Conservation (phyloP, 2,329 filamentous ascomycete genomes). For the Ascochyta lentis region DNA sequence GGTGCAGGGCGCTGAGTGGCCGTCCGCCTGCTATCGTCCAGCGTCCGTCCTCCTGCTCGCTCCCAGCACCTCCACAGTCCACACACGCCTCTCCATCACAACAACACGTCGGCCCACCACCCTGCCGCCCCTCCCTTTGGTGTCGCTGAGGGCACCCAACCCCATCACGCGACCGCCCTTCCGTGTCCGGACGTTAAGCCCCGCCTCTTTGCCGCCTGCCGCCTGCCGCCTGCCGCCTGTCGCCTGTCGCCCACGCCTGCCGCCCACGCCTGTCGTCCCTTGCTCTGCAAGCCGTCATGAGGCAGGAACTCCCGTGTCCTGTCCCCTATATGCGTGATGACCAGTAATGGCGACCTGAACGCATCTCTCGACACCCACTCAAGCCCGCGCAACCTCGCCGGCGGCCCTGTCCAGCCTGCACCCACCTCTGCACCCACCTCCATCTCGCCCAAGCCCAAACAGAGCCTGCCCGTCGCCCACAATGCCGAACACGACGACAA, state of each 20-base stretch:
- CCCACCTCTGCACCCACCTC: conserved; percentile 21
- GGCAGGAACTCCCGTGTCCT: conserved; percentile 49
- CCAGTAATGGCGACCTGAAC: conserved; percentile 49
- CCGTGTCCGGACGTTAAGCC: conserved; percentile 17
- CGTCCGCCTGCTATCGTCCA: conserved; percentile 18
- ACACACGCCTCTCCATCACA: conserved; percentile 18
- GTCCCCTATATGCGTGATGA: conserved; percentile 49
- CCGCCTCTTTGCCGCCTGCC: background rate
- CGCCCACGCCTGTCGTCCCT: conserved; percentile 29
- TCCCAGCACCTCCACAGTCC: conserved; percentile 22
- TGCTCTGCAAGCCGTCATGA: conserved; percentile 46
- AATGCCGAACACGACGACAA: conserved; percentile 48
- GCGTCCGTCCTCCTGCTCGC: conserved; percentile 19
- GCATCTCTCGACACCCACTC: conserved; percentile 30
- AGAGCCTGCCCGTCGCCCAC: conserved; percentile 23
- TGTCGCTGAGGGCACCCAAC: conserved; percentile 18
- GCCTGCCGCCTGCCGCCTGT: background rate
- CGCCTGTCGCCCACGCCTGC: conserved; percentile 23
- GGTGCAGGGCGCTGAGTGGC: conserved; percentile 30
- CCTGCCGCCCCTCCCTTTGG: conserved; percentile 12
- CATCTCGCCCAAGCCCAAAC: conserved; percentile 28
- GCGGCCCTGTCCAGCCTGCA: conserved; percentile 13
- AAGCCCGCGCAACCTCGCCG: conserved; percentile 18
- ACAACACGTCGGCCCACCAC: conserved; percentile 20
- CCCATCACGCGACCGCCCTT: conserved; percentile 20